Percentiles rank a stretch among this genome's conserved stretches.
Evolutionary conservation across 257 asterid genomes (phyloP).

Genomic region (Penstemon davidsonii): DNA sequence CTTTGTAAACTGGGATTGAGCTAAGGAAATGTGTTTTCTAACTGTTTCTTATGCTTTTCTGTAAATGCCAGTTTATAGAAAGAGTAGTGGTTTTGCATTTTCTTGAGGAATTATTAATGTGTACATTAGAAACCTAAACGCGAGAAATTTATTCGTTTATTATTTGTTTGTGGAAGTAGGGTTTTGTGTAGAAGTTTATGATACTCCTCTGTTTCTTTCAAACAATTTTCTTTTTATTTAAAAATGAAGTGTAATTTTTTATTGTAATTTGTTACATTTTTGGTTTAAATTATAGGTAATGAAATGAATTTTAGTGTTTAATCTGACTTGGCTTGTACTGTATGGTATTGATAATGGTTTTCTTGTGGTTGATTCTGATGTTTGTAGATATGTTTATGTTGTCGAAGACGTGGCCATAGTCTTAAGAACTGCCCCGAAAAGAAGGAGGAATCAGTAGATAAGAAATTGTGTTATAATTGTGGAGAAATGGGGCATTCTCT

Average conservation of each 20-base stretch:
- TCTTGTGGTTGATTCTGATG: slow-evolving; percentile 19
- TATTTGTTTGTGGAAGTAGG: background rate
- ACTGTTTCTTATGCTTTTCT: too few species aligned
- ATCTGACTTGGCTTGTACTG: background rate
- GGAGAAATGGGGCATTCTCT: slow-evolving; percentile 86
- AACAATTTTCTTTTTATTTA: background rate
- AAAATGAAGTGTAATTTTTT: background rate
- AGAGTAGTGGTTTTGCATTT: background rate
- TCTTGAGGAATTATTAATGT: background rate
- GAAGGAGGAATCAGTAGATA: slow-evolving; percentile 44
- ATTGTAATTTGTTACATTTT: background rate
- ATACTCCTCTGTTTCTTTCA: background rate
- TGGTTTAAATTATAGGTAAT: background rate
- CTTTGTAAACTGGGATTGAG: background rate
- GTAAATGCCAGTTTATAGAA: too few species aligned
- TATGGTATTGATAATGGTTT: slow-evolving; percentile 10
- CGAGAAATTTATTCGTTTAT: background rate
- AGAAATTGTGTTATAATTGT: slow-evolving; percentile 82
- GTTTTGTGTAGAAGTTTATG: background rate
- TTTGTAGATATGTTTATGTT: slow-evolving; percentile 75
- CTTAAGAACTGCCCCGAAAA: slow-evolving; percentile 80
- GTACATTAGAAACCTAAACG: background rate
- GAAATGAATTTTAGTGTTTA: too few species aligned
- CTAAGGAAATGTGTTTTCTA: too few species aligned
- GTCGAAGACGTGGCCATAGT: slow-evolving; percentile 88